Evolutionary conservation across 768 basidiomycete species (phyloP).

Genomic region (Ramaria rubella): DNA sequence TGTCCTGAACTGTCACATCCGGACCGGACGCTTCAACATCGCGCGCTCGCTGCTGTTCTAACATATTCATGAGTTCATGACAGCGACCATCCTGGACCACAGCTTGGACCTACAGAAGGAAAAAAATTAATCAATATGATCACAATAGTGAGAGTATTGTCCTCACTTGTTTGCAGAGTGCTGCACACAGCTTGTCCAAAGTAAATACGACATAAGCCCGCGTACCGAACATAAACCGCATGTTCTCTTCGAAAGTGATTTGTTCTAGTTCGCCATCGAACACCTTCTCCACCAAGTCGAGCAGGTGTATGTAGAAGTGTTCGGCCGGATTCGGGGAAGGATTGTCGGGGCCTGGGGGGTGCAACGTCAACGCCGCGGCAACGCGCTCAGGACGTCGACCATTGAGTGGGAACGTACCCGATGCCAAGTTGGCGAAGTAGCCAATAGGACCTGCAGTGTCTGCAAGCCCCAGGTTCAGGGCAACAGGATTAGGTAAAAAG

Average conservation of each 20-base stretch:
- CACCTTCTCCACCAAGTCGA: constrained; percentile 87
- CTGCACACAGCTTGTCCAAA: constrained; percentile 84
- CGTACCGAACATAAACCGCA: constrained; percentile 91
- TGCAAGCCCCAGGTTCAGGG: constrained; percentile 77
- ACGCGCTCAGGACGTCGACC: constrained; percentile 1
- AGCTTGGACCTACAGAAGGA: constrained; percentile 64
- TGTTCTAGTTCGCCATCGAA: constrained; percentile 93
- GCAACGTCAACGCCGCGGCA: constrained; percentile 8
- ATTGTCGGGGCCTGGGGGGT: constrained; percentile 1
- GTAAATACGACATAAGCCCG: constrained; percentile 92
- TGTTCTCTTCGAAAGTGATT: constrained; percentile 88
- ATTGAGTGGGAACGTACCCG: constrained; percentile 9
- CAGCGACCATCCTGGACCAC: constrained; percentile 79
- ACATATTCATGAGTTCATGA: constrained; percentile 74
- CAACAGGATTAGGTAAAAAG: constrained; percentile 70
- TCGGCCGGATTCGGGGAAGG: constrained; percentile 26
- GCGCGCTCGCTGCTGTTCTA: constrained; percentile 55
- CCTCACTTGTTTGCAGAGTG: constrained; percentile 85
- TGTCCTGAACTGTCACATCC: constrained; percentile 51
- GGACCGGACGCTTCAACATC: constrained; percentile 23
- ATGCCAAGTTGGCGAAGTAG: constrained; percentile 11
- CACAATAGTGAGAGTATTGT: background rate
- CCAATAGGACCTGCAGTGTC: constrained; percentile 61
- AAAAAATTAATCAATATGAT: constrained; percentile 5
- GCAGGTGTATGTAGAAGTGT: constrained; percentile 77